A percentile compares a stretch with the other conserved stretches of the same genome.
Conservation (phyloP, 345 rosid species). For the Ceriops decandra region DNA sequence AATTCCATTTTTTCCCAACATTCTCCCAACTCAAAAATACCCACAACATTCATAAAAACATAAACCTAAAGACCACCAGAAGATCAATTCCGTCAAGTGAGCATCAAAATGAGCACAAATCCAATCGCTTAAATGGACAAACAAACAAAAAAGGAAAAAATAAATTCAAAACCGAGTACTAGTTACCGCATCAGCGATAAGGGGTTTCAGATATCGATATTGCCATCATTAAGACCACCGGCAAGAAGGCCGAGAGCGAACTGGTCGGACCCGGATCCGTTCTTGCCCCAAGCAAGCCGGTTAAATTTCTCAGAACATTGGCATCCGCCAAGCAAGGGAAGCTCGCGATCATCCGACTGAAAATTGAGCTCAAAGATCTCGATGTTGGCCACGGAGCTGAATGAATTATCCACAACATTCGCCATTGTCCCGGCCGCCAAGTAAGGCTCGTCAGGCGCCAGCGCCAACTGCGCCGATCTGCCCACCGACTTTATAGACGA, state of each 20-base stretch:
- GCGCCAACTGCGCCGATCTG: conserved; percentile 93
- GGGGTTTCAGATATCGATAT: conserved; percentile 88
- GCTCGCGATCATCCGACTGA: conserved; percentile 83
- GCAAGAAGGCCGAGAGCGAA: conserved; percentile 81
- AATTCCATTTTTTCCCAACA: too few species aligned
- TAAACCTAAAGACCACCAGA: too few species aligned
- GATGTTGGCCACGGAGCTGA: conserved; percentile 85
- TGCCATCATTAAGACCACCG: conserved; percentile 95
- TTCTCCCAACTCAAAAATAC: too few species aligned
- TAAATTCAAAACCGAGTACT: not conserved
- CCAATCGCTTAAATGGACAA: not conserved
- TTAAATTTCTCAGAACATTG: conserved; percentile 94
- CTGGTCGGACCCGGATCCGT: conserved; percentile 78
- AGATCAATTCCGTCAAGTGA: conserved; percentile 5
- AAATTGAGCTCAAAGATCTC: conserved; percentile 98
- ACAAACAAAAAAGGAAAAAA: not conserved
- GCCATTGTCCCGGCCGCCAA: conserved; percentile 99
- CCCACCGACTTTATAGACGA: conserved; percentile 84
- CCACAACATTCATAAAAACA: too few species aligned
- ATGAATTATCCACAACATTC: conserved; percentile 93
- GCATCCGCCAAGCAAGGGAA: conserved; percentile 65
- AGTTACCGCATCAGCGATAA: conserved; percentile 64
- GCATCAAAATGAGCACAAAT: not conserved
- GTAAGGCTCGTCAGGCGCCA: conserved; percentile 93
- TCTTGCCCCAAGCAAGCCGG: conserved; percentile 91